These are phyloP conservation scores for Areca catechu DNA, from an alignment of 176 grass and related monocot species.

Conservation along the genomic window DNA sequence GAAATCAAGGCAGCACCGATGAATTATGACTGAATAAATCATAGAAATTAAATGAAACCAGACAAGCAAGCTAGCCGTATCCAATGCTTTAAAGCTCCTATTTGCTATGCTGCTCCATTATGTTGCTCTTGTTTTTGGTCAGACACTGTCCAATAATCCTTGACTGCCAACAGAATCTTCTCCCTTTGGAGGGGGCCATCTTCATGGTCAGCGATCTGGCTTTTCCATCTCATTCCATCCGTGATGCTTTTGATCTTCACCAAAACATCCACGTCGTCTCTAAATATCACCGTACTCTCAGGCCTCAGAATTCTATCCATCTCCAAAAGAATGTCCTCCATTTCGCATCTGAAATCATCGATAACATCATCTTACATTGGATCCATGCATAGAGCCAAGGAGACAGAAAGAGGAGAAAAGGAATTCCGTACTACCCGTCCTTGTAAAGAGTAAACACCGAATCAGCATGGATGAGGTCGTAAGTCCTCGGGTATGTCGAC, in stretches of 20 bases:
- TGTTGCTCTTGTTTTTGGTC: slow-evolving; percentile 19
- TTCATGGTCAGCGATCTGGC: slow-evolving; percentile 42
- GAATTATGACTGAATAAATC: too few species aligned
- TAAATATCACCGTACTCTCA: slow-evolving; percentile 36
- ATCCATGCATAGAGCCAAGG: background rate
- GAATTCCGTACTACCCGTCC: slow-evolving; percentile 18
- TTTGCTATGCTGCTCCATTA: background rate
- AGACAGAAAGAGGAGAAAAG: too few species aligned
- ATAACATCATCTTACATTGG: too few species aligned
- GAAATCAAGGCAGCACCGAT: too few species aligned
- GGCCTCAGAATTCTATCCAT: slow-evolving; percentile 53
- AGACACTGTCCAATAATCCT: slow-evolving; percentile 37
- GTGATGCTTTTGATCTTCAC: slow-evolving; percentile 36
- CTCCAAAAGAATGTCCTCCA: slow-evolving; percentile 44
- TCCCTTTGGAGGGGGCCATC: slow-evolving; percentile 28
- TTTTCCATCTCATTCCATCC: slow-evolving; percentile 44
- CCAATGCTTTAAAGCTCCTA: background rate
- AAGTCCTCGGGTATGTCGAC: slow-evolving; percentile 50
- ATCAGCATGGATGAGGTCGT: slow-evolving; percentile 50
- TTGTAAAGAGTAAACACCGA: slow-evolving; percentile 39
- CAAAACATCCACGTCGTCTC: slow-evolving; percentile 38
- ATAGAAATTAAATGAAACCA: too few species aligned
- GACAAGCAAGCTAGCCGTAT: too few species aligned
- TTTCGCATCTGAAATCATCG: slow-evolving; percentile 25
- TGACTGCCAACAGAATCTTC: slow-evolving; percentile 43